Evolutionary conservation across 768 basidiomycete species (phyloP), one percentile per base, ranked within the genome.

Genomic region (Panellus pusillus): DNA sequence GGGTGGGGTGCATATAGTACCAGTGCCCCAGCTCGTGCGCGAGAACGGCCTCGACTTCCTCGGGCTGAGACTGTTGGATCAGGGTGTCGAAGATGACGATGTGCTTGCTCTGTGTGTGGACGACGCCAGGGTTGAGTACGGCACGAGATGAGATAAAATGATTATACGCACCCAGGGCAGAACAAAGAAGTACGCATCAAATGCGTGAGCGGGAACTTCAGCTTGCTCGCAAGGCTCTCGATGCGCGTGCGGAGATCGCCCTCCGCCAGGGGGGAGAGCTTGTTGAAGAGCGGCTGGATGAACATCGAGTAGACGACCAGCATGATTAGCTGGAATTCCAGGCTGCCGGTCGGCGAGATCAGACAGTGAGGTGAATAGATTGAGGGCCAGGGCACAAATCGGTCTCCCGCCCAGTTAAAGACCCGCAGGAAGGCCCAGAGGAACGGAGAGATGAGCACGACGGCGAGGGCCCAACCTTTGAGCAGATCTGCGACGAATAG

Each of bases 11-110:
- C 61, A 85, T 78, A 73, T 84, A 84, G 65, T 88, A 91, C 94
- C 96, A 98, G 74, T 98, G 96, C 0, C 96, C 96, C 32, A 98
- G 87, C 63, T 98, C 95, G 70, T 98, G 95, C 0, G 93, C 93
- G 39, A 98, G 81, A 15, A 99, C 93, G 29, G 97, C 96, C 63
- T 98, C 96, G 27, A 99, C 93, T 69, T 98, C 93, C 20, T 92
- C 90, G 0, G 94, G 82, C 63, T 86, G 83, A 69, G 84, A 89
- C 64, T 98, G 84, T 65, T 95, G 87, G 70, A 98, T 93, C 60
- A 99, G 81, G 0, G 96, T 98, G 63, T 99, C 97, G 64, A 93
- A 99, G 65, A 99, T 89, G 68, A 98, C 93, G 60, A 96, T 92
- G 71, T 94, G 92, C 63, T 94, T 94, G 73, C 86, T 89, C 89